Conservation (phyloP, 169 alveolate genomes). For the Besnoitia besnoiti region DNA sequence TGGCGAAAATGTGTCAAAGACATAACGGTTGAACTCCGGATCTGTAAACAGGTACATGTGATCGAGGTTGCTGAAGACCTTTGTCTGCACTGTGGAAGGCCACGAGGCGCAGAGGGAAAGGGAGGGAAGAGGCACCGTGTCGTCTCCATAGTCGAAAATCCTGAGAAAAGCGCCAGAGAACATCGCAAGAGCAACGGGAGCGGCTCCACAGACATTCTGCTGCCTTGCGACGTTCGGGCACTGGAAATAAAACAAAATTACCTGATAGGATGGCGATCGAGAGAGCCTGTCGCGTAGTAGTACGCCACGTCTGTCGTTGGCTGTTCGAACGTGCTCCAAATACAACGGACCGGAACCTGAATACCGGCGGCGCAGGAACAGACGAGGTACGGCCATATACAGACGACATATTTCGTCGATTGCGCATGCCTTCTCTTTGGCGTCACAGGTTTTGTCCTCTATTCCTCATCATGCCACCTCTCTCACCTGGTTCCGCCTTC, state of each 20-base stretch:
- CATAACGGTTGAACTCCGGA: constrained; percentile 41
- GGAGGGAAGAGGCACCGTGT: constrained; percentile 61
- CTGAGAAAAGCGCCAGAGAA: constrained; percentile 45
- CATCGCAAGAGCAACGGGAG: no score
- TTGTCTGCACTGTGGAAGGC: constrained; percentile 56
- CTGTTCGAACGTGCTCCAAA: constrained; percentile 55
- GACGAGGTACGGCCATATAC: no score
- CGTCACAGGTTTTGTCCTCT: no score
- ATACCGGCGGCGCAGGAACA: no score
- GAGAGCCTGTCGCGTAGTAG: constrained; percentile 30
- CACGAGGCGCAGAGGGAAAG: constrained; percentile 63
- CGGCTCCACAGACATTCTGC: no score
- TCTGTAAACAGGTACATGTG: constrained; percentile 65
- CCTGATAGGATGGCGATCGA: constrained; percentile 51
- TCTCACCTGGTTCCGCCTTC: no score
- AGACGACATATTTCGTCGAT: no score
- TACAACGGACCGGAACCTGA: constrained; percentile 64
- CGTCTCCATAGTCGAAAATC: constrained; percentile 61
- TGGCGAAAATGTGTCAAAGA: constrained; percentile 4
- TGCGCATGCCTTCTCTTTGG: no score
- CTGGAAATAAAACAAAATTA: not conserved
- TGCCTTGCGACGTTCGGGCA: not conserved
- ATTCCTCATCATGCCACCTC: no score
- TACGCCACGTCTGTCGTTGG: constrained; percentile 63
- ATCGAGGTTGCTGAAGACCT: constrained; percentile 47